These are phyloP conservation scores for Penicillium sp. DNA, from an alignment of 2,329 filamentous ascomycete species.

Conservation along the genomic window DNA sequence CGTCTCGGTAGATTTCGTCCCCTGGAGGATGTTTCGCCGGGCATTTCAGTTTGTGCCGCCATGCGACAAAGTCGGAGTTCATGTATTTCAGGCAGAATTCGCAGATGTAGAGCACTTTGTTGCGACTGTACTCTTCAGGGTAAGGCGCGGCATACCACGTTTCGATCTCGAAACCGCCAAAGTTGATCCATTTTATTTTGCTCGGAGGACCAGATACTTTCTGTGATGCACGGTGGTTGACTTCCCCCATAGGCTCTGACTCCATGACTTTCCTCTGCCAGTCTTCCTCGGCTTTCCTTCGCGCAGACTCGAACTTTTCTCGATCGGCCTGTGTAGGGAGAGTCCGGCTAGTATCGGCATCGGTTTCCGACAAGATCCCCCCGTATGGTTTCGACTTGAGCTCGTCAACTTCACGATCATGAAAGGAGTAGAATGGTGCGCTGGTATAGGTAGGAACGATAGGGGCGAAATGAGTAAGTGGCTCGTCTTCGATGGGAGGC, in stretches of 20 bases:
- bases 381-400: conserved; percentile 91
- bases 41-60: conserved; percentile 96
- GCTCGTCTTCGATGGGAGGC: conserved; percentile 36
- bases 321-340: conserved; percentile 76
- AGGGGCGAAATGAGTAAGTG: conserved; percentile 56
- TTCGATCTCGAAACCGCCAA: conserved; percentile 95
- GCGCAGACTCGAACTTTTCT: conserved; percentile 81
- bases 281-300: conserved; percentile 85
- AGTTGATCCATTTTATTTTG: conserved; percentile 98
- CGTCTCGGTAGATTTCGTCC: conserved; percentile 96
- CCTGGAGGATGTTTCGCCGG: conserved; percentile 94
- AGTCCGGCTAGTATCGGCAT: conserved; percentile 88
- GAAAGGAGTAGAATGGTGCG: conserved; percentile 79
- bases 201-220: conserved; percentile 84
- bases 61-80: conserved; percentile 97
- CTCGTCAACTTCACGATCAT: conserved; percentile 85
- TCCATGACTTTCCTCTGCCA: conserved; percentile 68
- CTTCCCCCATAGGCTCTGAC: conserved; percentile 61
- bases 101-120: conserved; percentile 96
- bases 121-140: conserved; percentile 95
- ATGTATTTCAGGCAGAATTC: conserved; percentile 99
- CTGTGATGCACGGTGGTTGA: conserved; percentile 61
- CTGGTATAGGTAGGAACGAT: conserved; percentile 62
- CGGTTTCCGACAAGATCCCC: conserved; percentile 80
- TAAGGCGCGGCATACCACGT: conserved; percentile 99